A percentile compares a stretch with the other conserved stretches of the same genome.
Conservation (phyloP, 2,329 filamentous ascomycete species). For the Penicillium janthinellum region DNA sequence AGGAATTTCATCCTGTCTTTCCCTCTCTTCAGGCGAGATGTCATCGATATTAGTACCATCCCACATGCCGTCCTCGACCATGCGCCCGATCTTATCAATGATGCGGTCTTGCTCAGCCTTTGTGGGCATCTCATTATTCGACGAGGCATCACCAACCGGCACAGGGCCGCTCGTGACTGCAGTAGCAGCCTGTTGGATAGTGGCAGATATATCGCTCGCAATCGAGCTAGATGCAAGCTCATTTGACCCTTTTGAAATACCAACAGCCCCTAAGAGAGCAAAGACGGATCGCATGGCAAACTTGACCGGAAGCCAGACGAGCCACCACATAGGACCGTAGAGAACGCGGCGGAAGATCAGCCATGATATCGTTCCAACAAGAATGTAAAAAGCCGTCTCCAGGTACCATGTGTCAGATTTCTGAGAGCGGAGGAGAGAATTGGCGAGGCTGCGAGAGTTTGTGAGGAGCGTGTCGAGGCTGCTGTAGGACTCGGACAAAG, state of each 20-base stretch:
- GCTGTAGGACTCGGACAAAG: slow-evolving; percentile 78
- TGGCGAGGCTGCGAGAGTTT: slow-evolving; percentile 73
- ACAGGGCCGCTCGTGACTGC: slow-evolving; percentile 19
- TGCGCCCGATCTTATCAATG: slow-evolving; percentile 46
- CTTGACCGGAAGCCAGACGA: slow-evolving; percentile 80
- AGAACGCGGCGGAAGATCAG: slow-evolving; percentile 79
- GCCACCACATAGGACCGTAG: slow-evolving; percentile 89
- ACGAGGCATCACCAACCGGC: slow-evolving; percentile 18
- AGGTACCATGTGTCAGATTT: slow-evolving; percentile 99
- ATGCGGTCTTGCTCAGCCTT: slow-evolving; percentile 36
- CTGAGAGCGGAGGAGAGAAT: slow-evolving; percentile 78
- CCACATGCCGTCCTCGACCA: slow-evolving; percentile 36
- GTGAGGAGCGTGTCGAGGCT: slow-evolving; percentile 75
- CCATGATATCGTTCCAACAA: slow-evolving; percentile 78
- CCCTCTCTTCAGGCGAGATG: slow-evolving; percentile 38
- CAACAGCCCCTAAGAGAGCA: slow-evolving; percentile 57
- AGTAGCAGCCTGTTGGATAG: slow-evolving; percentile 26
- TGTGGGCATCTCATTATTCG: slow-evolving; percentile 25
- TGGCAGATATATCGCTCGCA: slow-evolving; percentile 22
- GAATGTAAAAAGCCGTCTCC: slow-evolving; percentile 82
- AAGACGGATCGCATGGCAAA: slow-evolving; percentile 63
- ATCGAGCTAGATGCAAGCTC: slow-evolving; percentile 27
- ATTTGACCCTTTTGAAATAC: slow-evolving; percentile 36
- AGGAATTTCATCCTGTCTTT: slow-evolving; percentile 41
- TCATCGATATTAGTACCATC: slow-evolving; percentile 36